phyloP scores from a whole-genome alignment of 805 yeast genomes.

The Candida qinlingensis region DNA sequence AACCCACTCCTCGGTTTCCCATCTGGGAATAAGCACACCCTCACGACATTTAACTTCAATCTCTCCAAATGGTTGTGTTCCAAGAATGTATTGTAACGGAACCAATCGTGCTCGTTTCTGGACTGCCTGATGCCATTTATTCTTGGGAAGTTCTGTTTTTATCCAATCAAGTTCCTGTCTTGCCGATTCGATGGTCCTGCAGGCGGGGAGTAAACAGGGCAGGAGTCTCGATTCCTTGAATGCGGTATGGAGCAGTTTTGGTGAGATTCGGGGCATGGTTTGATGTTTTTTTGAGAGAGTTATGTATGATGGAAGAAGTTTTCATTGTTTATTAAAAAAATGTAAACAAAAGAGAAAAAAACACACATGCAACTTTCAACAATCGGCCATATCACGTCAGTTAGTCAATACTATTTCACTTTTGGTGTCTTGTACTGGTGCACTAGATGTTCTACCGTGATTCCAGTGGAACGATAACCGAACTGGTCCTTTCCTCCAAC shows the following conservation, averaged over 20 bases:
- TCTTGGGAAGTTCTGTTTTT: conserved; percentile 44
- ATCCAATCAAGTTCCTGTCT: conserved; percentile 63
- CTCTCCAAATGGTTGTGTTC: conserved; percentile 81
- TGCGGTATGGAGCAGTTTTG: conserved; percentile 10
- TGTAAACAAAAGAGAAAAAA: neutral
- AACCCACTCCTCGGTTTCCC: conserved; percentile 96
- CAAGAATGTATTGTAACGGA: conserved; percentile 83
- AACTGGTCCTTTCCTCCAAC: neutral
- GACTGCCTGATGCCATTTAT: conserved; percentile 49
- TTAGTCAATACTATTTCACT: neutral
- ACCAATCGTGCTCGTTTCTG: conserved; percentile 41
- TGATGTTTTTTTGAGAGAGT: neutral
- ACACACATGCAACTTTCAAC: too few relatives aligned
- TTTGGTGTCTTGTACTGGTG: neutral
- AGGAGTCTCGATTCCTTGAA: conserved; percentile 7
- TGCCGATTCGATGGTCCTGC: conserved; percentile 34
- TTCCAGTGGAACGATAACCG: too few relatives aligned
- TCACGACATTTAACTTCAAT: conserved; percentile 53
- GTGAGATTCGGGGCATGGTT: conserved; percentile 18
- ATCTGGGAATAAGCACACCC: conserved; percentile 81
- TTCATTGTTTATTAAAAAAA: neutral
- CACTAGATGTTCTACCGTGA: neutral
- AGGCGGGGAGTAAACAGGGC: conserved; percentile 14
- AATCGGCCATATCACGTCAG: too few relatives aligned
- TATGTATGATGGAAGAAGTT: neutral